phyloP scores from a whole-genome alignment of 2,329 filamentous ascomycete species.

The Pseudocercospora cruenta region DNA sequence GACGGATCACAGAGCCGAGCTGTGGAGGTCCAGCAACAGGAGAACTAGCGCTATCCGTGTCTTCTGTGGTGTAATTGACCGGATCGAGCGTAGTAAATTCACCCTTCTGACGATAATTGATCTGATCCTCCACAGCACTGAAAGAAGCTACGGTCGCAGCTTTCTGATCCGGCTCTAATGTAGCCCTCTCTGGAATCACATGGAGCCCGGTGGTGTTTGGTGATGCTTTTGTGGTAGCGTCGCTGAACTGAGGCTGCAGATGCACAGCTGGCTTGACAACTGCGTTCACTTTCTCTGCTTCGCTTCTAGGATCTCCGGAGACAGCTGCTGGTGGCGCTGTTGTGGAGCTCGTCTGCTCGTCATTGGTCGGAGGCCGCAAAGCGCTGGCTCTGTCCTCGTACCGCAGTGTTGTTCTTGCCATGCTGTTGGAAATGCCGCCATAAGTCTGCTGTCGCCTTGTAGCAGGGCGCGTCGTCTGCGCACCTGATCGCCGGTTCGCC shows the following conservation, averaged over 20 bases:
- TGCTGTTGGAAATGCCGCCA: neutral
- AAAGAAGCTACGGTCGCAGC: slow-evolving; percentile 20
- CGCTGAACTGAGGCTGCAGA: neutral
- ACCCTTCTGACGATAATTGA: slow-evolving; percentile 22
- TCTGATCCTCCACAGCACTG: slow-evolving; percentile 26
- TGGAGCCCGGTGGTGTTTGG: neutral
- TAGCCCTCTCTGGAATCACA: neutral
- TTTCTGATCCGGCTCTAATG: neutral
- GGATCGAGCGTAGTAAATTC: slow-evolving; percentile 22
- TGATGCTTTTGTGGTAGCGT: neutral
- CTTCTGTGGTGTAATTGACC: slow-evolving; percentile 18
- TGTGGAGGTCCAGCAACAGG: slow-evolving; percentile 7
- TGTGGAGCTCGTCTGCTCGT: neutral
- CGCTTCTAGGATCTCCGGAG: neutral
- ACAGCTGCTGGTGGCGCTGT: neutral
- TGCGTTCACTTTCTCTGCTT: neutral
- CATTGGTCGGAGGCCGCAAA: neutral
- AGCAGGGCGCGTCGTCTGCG: neutral
- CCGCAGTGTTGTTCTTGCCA: neutral
- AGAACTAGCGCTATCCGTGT: neutral
- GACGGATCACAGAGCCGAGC: slow-evolving; percentile 18
- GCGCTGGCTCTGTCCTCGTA: neutral
- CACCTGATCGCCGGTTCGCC: neutral
- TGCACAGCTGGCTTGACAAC: neutral
- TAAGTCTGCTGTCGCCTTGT: neutral